These are phyloP conservation scores for Coemansia sp. DNA, from an alignment of 192 early-diverging fungal genomes.

Conservation along the genomic window DNA sequence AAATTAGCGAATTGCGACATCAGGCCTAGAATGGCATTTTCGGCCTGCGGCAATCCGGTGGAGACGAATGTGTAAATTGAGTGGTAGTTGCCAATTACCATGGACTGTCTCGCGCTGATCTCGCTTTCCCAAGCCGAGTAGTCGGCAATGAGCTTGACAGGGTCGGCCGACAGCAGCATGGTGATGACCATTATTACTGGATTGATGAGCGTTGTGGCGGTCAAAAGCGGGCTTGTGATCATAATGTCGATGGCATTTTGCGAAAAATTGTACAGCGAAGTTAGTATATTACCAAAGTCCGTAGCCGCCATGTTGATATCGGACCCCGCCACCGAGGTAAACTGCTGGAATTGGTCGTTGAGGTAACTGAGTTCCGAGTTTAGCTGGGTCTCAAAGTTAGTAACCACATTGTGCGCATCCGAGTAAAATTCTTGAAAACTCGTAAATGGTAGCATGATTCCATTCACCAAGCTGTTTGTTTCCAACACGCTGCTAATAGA, in stretches of 20 bases:
- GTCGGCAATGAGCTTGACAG: constrained; percentile 20
- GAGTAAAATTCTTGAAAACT: constrained; percentile 18
- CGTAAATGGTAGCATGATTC: constrained; percentile 27
- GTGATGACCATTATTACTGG: constrained; percentile 7
- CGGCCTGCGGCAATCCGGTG: constrained; percentile 22
- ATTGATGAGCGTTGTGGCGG: constrained; percentile 16
- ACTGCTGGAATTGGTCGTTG: neutral
- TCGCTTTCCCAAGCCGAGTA: constrained; percentile 31
- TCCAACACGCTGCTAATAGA: constrained; percentile 3
- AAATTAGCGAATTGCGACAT: constrained; percentile 13
- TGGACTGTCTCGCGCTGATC: constrained; percentile 14
- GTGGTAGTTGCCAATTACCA: constrained; percentile 11
- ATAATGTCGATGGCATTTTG: constrained; percentile 24
- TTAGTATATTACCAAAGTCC: constrained; percentile 10
- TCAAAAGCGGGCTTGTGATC: constrained; percentile 29
- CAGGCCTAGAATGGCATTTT: constrained; percentile 16
- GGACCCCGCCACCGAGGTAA: constrained; percentile 12
- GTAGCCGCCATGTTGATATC: constrained; percentile 12
- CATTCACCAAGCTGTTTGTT: constrained; percentile 23
- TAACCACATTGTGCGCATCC: constrained; percentile 10
- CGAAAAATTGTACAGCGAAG: constrained; percentile 25
- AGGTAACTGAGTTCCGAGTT: constrained; percentile 14
- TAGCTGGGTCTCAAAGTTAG: constrained; percentile 12
- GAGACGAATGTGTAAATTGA: constrained; percentile 30
- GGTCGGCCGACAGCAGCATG: constrained; percentile 16